These are phyloP conservation scores for Saraca asoca DNA, from an alignment of 331 rosid species.

Conservation along the genomic window DNA sequence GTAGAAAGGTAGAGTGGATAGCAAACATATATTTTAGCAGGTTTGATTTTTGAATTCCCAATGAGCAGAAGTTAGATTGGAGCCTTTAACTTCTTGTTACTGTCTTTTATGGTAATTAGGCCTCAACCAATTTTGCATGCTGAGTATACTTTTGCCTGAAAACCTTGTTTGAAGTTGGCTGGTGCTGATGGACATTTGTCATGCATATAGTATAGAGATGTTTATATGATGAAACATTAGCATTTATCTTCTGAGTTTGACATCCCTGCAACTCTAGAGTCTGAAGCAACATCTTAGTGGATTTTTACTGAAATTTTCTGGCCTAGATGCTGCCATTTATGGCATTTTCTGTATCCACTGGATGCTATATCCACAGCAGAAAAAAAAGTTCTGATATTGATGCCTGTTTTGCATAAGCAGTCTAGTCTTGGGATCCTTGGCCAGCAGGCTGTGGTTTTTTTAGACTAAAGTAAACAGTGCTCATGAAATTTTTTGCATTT, in stretches of 20 bases:
- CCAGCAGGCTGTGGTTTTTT: slow-evolving; percentile 5
- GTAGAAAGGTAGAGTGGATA: slow-evolving; percentile 14
- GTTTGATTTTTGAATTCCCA: slow-evolving; percentile 25
- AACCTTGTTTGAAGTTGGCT: not conserved
- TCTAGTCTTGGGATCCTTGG: not conserved
- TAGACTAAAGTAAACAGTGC: slow-evolving; percentile 24
- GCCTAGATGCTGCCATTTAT: not conserved
- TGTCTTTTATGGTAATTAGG: not conserved
- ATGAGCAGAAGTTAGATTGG: slow-evolving; percentile 11
- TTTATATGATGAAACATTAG: not conserved
- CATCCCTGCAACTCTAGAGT: not conserved
- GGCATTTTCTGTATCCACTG: not conserved
- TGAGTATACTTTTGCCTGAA: not conserved
- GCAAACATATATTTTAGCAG: slow-evolving; percentile 13
- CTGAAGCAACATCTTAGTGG: not conserved
- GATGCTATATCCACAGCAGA: not conserved
- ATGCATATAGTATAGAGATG: too few relatives aligned
- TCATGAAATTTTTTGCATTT: slow-evolving; percentile 32
- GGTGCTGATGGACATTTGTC: too few relatives aligned
- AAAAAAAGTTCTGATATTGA: slow-evolving; percentile 5
- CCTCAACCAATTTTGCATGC: slow-evolving; percentile 1
- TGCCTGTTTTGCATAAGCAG: slow-evolving; percentile 11
- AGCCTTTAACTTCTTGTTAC: not conserved
- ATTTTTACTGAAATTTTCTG: not conserved
- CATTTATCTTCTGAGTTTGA: not conserved